These are phyloP conservation scores for Pleurotus platypus DNA, from an alignment of 768 basidiomycete species.

Conservation along the genomic window DNA sequence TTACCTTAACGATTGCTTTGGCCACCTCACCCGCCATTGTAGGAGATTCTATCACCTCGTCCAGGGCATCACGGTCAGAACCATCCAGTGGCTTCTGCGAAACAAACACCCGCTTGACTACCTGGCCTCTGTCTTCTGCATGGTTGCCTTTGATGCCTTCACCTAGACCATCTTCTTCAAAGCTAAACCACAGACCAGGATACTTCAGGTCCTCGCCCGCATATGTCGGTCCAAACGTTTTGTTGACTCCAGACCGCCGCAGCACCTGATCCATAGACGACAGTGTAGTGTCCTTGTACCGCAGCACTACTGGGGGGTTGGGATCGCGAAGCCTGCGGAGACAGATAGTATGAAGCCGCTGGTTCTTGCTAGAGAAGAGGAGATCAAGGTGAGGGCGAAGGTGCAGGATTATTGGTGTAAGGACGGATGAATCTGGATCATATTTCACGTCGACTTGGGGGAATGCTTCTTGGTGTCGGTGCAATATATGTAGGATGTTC, in stretches of 20 bases:
- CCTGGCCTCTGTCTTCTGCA: slow-evolving; percentile 64
- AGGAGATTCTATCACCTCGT: slow-evolving; percentile 63
- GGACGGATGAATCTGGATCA: slow-evolving; percentile 66
- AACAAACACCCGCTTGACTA: slow-evolving; percentile 74
- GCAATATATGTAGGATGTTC: slow-evolving; percentile 67
- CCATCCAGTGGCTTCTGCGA: slow-evolving; percentile 62
- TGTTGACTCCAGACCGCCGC: slow-evolving; percentile 60
- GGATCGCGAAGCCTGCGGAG: slow-evolving; percentile 64
- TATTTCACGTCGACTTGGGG: slow-evolving; percentile 84
- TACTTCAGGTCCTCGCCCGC: slow-evolving; percentile 72
- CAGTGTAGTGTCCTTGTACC: slow-evolving; percentile 62
- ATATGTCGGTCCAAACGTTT: slow-evolving; percentile 82
- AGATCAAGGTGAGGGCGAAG: slow-evolving; percentile 80
- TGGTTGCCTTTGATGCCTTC: slow-evolving; percentile 51
- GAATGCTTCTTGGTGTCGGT: slow-evolving; percentile 62
- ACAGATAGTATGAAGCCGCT: slow-evolving; percentile 77
- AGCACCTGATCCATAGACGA: slow-evolving; percentile 61
- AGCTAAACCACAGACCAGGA: slow-evolving; percentile 82
- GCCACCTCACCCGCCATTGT: slow-evolving; percentile 72
- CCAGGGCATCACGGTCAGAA: slow-evolving; percentile 62
- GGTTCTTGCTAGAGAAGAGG: slow-evolving; percentile 77
- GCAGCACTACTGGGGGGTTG: slow-evolving; percentile 62
- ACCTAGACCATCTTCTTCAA: slow-evolving; percentile 66
- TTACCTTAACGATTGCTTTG: slow-evolving; percentile 65
- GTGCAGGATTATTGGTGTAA: slow-evolving; percentile 74